Base-by-base conservation (phyloP, 345 rosid species). In the Eucalyptus erythrocorys region DNA sequence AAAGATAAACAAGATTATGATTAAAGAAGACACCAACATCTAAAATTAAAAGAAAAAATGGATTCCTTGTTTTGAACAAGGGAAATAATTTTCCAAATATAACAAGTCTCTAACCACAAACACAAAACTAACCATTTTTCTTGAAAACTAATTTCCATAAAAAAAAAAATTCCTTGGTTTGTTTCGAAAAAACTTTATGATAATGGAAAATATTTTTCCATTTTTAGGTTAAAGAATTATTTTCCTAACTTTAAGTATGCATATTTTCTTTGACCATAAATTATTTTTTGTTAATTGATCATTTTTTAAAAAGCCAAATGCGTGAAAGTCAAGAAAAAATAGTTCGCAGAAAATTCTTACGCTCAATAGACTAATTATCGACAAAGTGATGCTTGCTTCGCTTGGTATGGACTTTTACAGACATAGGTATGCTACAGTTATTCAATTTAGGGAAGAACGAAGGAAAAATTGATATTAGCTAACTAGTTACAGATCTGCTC, bases 401-500 rank as follows among this genome's bases (percentile, higher is more conserved):
- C 27, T 76, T 37, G 45, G 8, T 19, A 5, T 76, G 5, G 26
- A 76, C 42, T 76, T 76, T 10, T 19, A 37, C 26, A 10, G 45
- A 76, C 82, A 21, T 19, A 43, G 82, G 82, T 19, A 37, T 11
- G 45, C 82, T 2, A 40, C 43, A 37, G 14, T 76, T 3, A 37
- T 42, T 76, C 42, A 19, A 21, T 71, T 71, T 71, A 37, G 81
- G 43, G 27, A 71, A 19, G 43, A 37, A 71, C 24, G 2, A 55
- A 53, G 59, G 27, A 30, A 64, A 64, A 64, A 13, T n/a, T 64
- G 37, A 64, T 30, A 14, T n/a, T 68, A 37, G 40, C 80, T 34
- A 32, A 32, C 8, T 96, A 95, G 91, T 85, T 97, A 86, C 99
- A n/a, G 93, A 90, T 88, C 89, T 86, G 92, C 97, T 26, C 97